These are phyloP conservation scores for Iris macrosiphon DNA, from an alignment of 106 monocot species.

Conservation along the genomic window DNA sequence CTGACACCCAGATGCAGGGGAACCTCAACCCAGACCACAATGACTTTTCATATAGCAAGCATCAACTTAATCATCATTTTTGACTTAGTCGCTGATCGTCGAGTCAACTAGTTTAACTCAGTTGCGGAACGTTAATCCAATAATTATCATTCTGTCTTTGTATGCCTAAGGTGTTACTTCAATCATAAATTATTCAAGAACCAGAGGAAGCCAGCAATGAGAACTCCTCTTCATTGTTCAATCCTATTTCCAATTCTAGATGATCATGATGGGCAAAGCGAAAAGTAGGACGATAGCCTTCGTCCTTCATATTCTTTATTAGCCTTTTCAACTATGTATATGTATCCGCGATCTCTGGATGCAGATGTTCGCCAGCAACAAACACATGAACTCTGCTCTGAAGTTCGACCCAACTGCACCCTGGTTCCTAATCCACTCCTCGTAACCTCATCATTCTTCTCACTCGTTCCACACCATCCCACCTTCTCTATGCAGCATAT, in stretches of 20 bases:
- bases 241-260: slow-evolving; percentile 4
- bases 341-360: slow-evolving; percentile 37
- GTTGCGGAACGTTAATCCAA: too few relatives aligned
- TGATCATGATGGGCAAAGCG: background rate
- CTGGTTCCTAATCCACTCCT: slow-evolving; percentile 60
- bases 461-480: slow-evolving; percentile 52
- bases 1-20: too few relatives aligned
- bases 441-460: slow-evolving; percentile 45
- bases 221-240: slow-evolving; percentile 10
- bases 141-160: too few relatives aligned
- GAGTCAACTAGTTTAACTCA: too few relatives aligned
- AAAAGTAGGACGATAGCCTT: slow-evolving; percentile 20
- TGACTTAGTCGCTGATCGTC: too few relatives aligned
- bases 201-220: slow-evolving; percentile 6
- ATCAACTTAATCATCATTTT: too few relatives aligned
- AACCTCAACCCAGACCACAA: too few relatives aligned
- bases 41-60: too few relatives aligned
- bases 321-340: slow-evolving; percentile 29
- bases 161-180: too few relatives aligned
- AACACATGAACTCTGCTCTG: slow-evolving; percentile 53
- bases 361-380: slow-evolving; percentile 43
- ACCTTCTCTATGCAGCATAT: slow-evolving; percentile 44
- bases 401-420: slow-evolving; percentile 75
- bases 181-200: too few relatives aligned
- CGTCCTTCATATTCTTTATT: slow-evolving; percentile 39